Base-by-base conservation (phyloP, 805 yeast genomes). In the Myxozyma mucilagina region DNA sequence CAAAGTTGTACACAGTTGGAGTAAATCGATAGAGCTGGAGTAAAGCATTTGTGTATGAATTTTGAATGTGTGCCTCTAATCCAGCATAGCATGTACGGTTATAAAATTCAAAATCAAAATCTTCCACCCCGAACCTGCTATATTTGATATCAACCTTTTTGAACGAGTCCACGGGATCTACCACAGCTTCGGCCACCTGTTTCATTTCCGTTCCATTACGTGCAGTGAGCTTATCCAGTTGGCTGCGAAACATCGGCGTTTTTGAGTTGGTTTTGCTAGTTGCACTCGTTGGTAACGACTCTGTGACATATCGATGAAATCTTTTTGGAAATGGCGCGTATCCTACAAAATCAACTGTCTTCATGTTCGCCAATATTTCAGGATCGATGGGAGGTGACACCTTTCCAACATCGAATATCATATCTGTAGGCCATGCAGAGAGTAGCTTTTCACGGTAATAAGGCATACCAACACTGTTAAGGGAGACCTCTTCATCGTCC, bases 61-160 rank as follows among this genome's bases (percentile, higher is more conserved):
- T 89, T 55, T 87, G 89, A 10, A 87, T 80, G 70, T 91, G 94
- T 9, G 91, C 87, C 72, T 94, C 98, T n/a, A 93, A 78, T 0
- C 98, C 97, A 1, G 97, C 84, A 57, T 78, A 86, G 1, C 70
- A 63, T 0, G 97, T 88, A 43, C 79, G 79, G 71, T 93, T 93
- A 77, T 87, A 65, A 34, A 61, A 62, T 56, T 83, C 86, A 72
- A 94, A 93, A 75, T 93, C 97, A 75, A 94, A 94, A 73, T 91
- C 97, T 67, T 87, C 90, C 35, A 94, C 91, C 32, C 99, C 99
- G 73, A 90, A 93, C 68, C 84, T 86, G 59, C 96, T 88, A 73
- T 92, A 93, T 45, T 87, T 82, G 56, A 93, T 89, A 61, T 87
- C 88, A 49, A 90, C 77, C 67, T 85, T 84, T 44, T 85, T 78